phyloP scores from a whole-genome alignment of 2,329 filamentous ascomycete species.

The Microsporum audouinii region DNA sequence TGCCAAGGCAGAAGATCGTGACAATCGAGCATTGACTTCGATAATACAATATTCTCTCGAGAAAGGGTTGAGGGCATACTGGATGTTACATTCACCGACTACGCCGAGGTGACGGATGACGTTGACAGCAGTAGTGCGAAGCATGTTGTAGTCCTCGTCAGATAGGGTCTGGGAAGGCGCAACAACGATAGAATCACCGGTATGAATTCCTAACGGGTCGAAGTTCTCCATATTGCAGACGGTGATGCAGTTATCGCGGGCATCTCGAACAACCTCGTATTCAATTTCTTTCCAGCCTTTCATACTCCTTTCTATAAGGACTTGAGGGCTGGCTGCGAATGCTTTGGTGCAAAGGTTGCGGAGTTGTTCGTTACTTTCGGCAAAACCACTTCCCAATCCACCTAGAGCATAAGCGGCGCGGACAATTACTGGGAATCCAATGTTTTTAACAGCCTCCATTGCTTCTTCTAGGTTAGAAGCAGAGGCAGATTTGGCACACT shows the following conservation, averaged over 20 bases:
- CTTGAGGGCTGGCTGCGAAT: conserved; percentile 87
- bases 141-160: conserved; percentile 98
- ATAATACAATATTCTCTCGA: conserved; percentile 98
- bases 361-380: conserved; percentile 72
- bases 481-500: conserved; percentile 93
- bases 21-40: conserved; percentile 94
- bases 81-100: conserved; percentile 97
- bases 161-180: conserved; percentile 93
- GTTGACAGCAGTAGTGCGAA: conserved; percentile 90
- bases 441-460: conserved; percentile 73
- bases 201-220: conserved; percentile 94
- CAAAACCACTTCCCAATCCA: conserved; percentile 90
- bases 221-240: conserved; percentile 99
- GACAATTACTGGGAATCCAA: conserved; percentile 94
- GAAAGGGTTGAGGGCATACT: conserved; percentile 92
- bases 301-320: conserved; percentile 96
- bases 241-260: conserved; percentile 94
- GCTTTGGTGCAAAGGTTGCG: conserved; percentile 86
- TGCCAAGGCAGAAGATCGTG: conserved; percentile 84
- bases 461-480: conserved; percentile 83
- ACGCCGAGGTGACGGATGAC: conserved; percentile 95
- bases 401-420: conserved; percentile 92
- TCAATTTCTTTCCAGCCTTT: conserved; percentile 99
- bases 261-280: conserved; percentile 94
- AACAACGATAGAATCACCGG: conserved; percentile 95